Conservation (phyloP, 2,329 filamentous ascomycete genomes). For the Diaporthe ilicicola region DNA sequence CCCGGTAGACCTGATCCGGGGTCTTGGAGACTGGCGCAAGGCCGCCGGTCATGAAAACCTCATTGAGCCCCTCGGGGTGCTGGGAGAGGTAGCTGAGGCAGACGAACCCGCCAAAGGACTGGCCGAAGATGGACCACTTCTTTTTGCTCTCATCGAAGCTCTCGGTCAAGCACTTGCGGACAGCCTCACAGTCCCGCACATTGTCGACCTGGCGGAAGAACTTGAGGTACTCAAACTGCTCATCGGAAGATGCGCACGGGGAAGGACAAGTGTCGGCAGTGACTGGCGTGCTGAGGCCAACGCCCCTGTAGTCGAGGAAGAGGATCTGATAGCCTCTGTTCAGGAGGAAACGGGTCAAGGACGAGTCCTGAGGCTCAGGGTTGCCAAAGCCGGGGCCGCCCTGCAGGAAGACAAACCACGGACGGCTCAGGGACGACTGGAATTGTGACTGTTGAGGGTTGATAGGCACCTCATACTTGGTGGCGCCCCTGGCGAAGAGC, state of each 20-base stretch:
- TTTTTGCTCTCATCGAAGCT: slow-evolving; percentile 70
- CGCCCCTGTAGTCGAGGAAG: slow-evolving; percentile 90
- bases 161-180: slow-evolving; percentile 77
- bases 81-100: slow-evolving; percentile 84
- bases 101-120: slow-evolving; percentile 93
- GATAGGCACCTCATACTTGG: slow-evolving; percentile 71
- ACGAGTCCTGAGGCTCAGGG: slow-evolving; percentile 75
- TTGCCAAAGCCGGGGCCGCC: slow-evolving; percentile 88
- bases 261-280: slow-evolving; percentile 75
- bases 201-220: slow-evolving; percentile 90
- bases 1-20: slow-evolving; percentile 78
- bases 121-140: slow-evolving; percentile 87
- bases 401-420: slow-evolving; percentile 73
- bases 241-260: slow-evolving; percentile 64
- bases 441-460: slow-evolving; percentile 48
- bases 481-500: slow-evolving; percentile 80
- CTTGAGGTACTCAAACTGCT: slow-evolving; percentile 83
- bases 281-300: slow-evolving; percentile 83
- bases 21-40: slow-evolving; percentile 78
- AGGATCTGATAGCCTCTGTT: slow-evolving; percentile 86
- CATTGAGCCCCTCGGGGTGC: slow-evolving; percentile 78
- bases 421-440: slow-evolving; percentile 27
- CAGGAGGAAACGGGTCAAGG: slow-evolving; percentile 75
- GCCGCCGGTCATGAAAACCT: slow-evolving; percentile 86
- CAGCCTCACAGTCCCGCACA: slow-evolving; percentile 87